Conservation (phyloP, 1,139 yeast species). For the Komagataea norvegica region DNA sequence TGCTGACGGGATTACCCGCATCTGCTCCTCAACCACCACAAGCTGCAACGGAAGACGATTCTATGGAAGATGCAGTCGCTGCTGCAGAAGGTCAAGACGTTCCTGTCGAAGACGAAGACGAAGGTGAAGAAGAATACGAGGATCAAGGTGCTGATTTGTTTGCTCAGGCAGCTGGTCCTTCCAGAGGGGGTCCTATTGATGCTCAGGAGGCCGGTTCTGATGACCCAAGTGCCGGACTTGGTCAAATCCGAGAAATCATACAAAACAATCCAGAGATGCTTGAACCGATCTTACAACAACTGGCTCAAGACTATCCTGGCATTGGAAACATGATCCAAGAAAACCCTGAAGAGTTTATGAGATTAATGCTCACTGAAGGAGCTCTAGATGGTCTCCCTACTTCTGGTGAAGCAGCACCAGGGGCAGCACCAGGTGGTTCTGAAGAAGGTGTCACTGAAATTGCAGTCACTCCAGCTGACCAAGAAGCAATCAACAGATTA, state of each 20-base stretch:
- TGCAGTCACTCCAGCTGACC: constrained; percentile 74
- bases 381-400: constrained; percentile 29
- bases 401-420: constrained; percentile 29
- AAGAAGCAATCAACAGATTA: constrained; percentile 79
- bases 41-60: constrained; percentile 32
- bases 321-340: constrained; percentile 75
- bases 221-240: constrained; percentile 33
- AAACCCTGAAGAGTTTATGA: constrained; percentile 82
- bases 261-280: constrained; percentile 87
- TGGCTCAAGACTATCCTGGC: constrained; percentile 82
- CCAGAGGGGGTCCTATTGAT: constrained; percentile 18
- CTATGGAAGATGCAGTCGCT: constrained; percentile 13
- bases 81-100: constrained; percentile 41
- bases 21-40: constrained; percentile 21
- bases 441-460: constrained; percentile 35
- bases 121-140: constrained; percentile 16
- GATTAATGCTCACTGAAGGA: constrained; percentile 58
- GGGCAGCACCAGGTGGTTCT: constrained; percentile 36
- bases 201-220: constrained; percentile 21
- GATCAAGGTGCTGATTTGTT: constrained; percentile 16
- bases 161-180: constrained; percentile 29
- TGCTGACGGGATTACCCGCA: constrained; percentile 83
- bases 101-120: constrained; percentile 33
- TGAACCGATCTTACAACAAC: constrained; percentile 76
- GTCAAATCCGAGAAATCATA: constrained; percentile 70